A percentile compares a stretch with the other conserved stretches of the same genome.
Conservation (phyloP, 805 yeast genomes). For the Metschnikowia amazonensis region DNA sequence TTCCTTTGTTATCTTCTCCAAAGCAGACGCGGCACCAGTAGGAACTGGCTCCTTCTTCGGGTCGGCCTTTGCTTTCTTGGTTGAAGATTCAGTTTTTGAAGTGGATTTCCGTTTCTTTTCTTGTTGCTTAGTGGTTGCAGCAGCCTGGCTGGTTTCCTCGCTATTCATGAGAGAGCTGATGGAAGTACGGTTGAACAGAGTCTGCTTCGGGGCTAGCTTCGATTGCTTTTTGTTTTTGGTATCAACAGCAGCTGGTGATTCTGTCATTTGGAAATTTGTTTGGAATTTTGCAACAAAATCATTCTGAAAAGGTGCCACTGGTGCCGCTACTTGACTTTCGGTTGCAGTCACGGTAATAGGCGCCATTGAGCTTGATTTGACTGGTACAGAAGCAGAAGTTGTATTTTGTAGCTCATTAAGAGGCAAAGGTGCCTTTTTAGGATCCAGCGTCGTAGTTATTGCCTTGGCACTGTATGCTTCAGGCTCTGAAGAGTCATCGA, state of each 20-base stretch:
- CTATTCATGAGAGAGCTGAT: constrained; percentile 39
- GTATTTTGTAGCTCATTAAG: background rate
- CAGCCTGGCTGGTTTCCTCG: constrained; percentile 24
- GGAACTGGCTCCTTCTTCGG: constrained; percentile 2
- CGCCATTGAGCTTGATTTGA: background rate
- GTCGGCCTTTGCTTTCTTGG: constrained; percentile 10
- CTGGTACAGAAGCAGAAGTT: background rate
- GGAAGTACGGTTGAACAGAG: constrained; percentile 29
- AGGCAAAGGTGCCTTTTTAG: background rate
- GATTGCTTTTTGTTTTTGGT: background rate
- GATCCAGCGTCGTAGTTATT: background rate
- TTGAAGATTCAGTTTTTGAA: constrained; percentile 11
- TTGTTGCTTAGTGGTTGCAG: constrained; percentile 5
- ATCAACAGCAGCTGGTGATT: background rate
- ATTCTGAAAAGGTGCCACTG: background rate
- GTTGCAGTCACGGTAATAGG: background rate
- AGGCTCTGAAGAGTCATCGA: background rate
- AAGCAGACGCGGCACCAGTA: background rate
- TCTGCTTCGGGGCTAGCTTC: constrained; percentile 6
- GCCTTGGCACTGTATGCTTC: background rate
- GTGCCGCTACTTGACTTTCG: background rate
- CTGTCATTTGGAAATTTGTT: constrained; percentile 24
- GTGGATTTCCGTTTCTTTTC: constrained; percentile 14
- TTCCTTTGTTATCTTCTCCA: background rate
- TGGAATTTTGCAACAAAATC: constrained; percentile 22